phyloP scores from a whole-genome alignment of 352 stramenopile species.

The Pythium aphanidermatum region DNA sequence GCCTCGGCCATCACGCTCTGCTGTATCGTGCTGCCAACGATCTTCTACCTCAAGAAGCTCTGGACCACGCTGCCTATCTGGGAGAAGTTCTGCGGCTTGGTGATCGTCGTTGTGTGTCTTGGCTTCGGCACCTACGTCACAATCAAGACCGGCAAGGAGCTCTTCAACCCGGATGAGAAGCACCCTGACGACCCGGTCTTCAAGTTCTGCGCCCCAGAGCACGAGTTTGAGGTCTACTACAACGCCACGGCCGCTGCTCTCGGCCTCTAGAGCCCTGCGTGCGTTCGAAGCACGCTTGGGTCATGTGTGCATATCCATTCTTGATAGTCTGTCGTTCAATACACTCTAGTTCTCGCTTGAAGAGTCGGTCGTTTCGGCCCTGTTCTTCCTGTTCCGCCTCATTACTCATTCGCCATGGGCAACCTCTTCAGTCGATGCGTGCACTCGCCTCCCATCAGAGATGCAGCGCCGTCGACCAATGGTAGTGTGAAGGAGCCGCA shows the following conservation, averaged over 20 bases:
- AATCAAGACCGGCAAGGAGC: conserved; percentile 39
- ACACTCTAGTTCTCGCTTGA: no score
- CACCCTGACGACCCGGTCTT: conserved; percentile 5
- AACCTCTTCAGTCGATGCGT: no score
- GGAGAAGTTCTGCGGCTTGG: conserved; percentile 26
- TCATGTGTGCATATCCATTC: no score
- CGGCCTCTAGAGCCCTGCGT: no score
- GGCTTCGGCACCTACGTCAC: conserved; percentile 42
- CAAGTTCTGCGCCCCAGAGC: conserved; percentile 24
- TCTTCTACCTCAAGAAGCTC: conserved; percentile 63
- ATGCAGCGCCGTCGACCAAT: no score
- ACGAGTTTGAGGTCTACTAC: conserved; percentile 11
- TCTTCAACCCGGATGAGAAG: conserved; percentile 34
- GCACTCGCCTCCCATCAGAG: no score
- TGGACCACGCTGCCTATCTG: conserved; percentile 34
- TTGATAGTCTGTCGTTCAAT: no score
- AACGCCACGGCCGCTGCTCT: conserved; percentile 11
- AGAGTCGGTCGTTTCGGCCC: no score
- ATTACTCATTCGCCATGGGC: no score
- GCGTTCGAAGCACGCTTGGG: no score
- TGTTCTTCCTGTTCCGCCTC: no score
- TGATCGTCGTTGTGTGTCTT: conserved; percentile 39
- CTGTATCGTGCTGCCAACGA: conserved; percentile 57
- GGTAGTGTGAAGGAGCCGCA: no score
- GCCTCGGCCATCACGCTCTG: conserved; percentile 44